Evolutionary conservation across 208 protist genomes (phyloP), one percentile per base, ranked within the genome.

Genomic region (Phytomonas francai): DNA sequence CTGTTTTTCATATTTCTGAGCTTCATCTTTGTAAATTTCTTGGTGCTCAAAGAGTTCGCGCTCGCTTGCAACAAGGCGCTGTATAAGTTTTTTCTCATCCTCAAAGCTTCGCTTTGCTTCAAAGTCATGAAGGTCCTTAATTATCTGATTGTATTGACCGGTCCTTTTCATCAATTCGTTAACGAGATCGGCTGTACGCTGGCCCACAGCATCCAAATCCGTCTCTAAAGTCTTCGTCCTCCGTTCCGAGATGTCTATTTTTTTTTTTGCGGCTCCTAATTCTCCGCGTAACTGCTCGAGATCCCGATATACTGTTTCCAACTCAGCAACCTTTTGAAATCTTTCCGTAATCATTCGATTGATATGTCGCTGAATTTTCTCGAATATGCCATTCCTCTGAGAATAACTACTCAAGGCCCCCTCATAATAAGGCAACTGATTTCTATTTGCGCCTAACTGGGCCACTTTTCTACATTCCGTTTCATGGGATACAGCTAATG

Each of bases 1-100:
- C 65, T 83, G 73, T 34, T 80, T 82, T 59, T 85, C 82, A 36
- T 89, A 80, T 59, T 88, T 82, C 0, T 74, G 68, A 29, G 74
- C 79, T 60, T 89, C 78, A 28, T 74, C 79, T n/a, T 71, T 76
- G n/a, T 77, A 83, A 0, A 77, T 76, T 69, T 87, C 79, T 64
- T 84, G 80, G 36, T 89, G 59, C 45, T 89, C 81, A 51, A 82
- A 92, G 11, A 92, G 68, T 71, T 89, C 86, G 65, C 87, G 74
- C 34, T 92, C 86, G 2, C 83, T 68, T 1, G 75, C 81, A 0
- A 76, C 83, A 19, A 92, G 76, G 32, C 74, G 81, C 45, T 89
- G 67, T 28, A 92, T 69, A 22, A 87, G 67, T 61, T 79, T 74
- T 67, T 85, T 83, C 60, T 92, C 86, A 32, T 81, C 73, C 60